A percentile compares a stretch with the other conserved stretches of the same genome.
Conservation (phyloP, 331 rosid species). For the Malus hybrid region DNA sequence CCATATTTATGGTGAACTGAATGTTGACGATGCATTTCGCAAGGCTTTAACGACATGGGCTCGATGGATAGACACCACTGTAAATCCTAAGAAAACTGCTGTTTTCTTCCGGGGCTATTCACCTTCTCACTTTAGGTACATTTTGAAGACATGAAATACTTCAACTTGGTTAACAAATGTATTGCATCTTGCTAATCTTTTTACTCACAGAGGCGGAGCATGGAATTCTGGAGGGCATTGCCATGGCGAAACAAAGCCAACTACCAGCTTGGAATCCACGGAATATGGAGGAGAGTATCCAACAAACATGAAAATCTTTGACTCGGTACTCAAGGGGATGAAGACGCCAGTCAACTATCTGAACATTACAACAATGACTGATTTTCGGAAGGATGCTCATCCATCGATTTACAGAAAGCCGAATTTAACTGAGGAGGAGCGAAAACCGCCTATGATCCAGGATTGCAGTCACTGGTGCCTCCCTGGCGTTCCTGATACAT, state of each 20-base stretch:
- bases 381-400: constrained; percentile 80
- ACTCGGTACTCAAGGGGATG: constrained; percentile 56
- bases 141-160: not conserved
- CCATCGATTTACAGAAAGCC: constrained; percentile 71
- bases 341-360: constrained; percentile 54
- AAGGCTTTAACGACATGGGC: constrained; percentile 81
- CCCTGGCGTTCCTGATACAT: constrained; percentile 84
- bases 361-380: constrained; percentile 73
- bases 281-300: constrained; percentile 34
- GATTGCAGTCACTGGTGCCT: constrained; percentile 98
- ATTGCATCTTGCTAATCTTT: not conserved
- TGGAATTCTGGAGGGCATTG: constrained; percentile 95
- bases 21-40: constrained; percentile 68
- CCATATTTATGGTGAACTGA: constrained; percentile 59
- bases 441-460: constrained; percentile 47
- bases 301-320: constrained; percentile 50
- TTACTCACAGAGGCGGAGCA: constrained; percentile 56
- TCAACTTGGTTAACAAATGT: not conserved
- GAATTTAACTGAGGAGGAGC: constrained; percentile 45
- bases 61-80: constrained; percentile 67
- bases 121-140: constrained; percentile 78
- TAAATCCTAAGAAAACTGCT: constrained; percentile 58
- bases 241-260: constrained; percentile 52
- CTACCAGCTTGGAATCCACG: constrained; percentile 47
- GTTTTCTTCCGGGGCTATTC: constrained; percentile 84